Evolutionary conservation across 225 moss, liverwort and hornwort genomes (phyloP), one percentile per base, ranked within the genome.

Genomic region (Neckera pumila): DNA sequence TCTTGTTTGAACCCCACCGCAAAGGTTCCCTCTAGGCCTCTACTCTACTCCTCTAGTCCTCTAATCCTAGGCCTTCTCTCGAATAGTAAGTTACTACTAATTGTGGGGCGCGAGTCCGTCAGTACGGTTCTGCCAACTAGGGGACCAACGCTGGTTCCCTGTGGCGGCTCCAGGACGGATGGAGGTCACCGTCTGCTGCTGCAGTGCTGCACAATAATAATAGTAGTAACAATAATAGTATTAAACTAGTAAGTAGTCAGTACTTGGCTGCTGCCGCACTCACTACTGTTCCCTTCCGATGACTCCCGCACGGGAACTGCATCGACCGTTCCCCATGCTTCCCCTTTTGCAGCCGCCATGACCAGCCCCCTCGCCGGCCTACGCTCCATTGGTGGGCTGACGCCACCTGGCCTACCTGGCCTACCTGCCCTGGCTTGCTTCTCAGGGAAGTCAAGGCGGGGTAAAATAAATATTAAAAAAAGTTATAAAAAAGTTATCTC

Each of bases 271-370:
- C 20, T 8, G 23, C 70, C 14, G 72, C 72, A 5, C 5, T 56
- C 51, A 56, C 57, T 2, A 18, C 62, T 49, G 60, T 76, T n/a
- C 70, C 34, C 63, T 31, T 25, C 7, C 27, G 10, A 8, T 27
- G 60, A 53, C 36, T 34, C 38, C 70, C 40, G n/a, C 9, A 42
- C 11, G 11, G 65, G 36, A 19, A 12, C 26, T 26, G 14, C 16
- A 31, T 53, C 36, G 9, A 77, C 25, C 79, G 40, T 80, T 80
- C 58, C 42, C 59, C 14, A 14, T 61, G 81, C 62, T 62, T 81
- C 81, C 81, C 33, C 81, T 70, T 66, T 67, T 49, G 63, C 87
- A 84, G 90, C 87, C 87, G 84, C 90, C 90, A 84, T 90, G 80
- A 81, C 59, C 73, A 59, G 51, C 43, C 73, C 25, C n/a, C 36